phyloP scores from a whole-genome alignment of 768 basidiomycete species.

The Rhodotorula toruloides region DNA sequence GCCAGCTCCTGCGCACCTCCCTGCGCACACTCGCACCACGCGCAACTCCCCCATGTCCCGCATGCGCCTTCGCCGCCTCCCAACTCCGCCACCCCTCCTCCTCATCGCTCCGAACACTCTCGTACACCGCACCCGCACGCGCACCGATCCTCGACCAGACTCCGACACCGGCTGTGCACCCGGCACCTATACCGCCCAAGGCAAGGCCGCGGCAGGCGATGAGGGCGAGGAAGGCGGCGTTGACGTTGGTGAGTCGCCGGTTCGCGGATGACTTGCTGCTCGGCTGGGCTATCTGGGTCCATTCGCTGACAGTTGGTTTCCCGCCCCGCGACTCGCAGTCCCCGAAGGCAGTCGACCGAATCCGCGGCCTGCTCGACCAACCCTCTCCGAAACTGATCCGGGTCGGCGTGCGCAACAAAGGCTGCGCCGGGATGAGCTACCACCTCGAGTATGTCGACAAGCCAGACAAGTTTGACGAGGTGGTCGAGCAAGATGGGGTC shows the following conservation, averaged over 20 bases:
- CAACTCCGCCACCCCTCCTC: not conserved
- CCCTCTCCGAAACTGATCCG: slow-evolving; percentile 88
- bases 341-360: slow-evolving; percentile 65
- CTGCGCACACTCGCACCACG: not conserved
- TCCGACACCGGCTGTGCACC: not conserved
- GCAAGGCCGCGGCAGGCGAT: slow-evolving; percentile 41
- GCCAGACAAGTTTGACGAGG: slow-evolving; percentile 87
- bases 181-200: slow-evolving; percentile 1
- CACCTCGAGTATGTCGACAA: slow-evolving; percentile 92
- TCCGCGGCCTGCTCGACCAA: slow-evolving; percentile 59
- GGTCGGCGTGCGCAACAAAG: slow-evolving; percentile 93
- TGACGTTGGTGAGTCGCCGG: slow-evolving; percentile 57
- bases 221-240: slow-evolving; percentile 67
- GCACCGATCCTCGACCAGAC: slow-evolving; percentile 20
- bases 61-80: not conserved
- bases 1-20: not conserved
- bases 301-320: too few species aligned
- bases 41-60: not conserved
- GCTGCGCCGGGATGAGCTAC: slow-evolving; percentile 84
- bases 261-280: not conserved
- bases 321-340: slow-evolving; percentile 54
- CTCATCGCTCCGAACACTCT: slow-evolving; percentile 5
- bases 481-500: slow-evolving; percentile 92
- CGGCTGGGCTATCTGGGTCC: too few species aligned
- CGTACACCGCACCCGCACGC: not conserved